Evolutionary conservation across 2,329 filamentous ascomycete species (phyloP), one percentile per base, ranked within the genome.

Genomic region (Ustulina deusta): DNA sequence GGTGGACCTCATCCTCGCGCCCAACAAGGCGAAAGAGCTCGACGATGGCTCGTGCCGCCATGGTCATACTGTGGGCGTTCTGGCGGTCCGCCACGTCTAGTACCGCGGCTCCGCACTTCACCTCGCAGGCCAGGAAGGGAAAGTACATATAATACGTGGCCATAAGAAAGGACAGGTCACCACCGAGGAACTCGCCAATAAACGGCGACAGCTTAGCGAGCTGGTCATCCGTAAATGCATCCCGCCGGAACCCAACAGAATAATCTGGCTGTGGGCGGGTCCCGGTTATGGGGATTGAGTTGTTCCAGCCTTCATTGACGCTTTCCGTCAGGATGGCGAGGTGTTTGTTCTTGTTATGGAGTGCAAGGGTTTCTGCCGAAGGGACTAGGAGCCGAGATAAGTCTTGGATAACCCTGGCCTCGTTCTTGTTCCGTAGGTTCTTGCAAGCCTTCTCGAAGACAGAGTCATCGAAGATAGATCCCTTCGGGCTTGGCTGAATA

Each of bases 91-190:
- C 79, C 11, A 80, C 61, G 57, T 81, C 74, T 6, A 83, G 80
- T 0, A 71, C 76, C 27, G 69, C 75, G 32, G 74, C 72, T 49
- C 81, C 78, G 66, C 79, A 83, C 73, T 85, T 84, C 1, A 85
- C 82, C 72, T 86, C 81, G 72, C 79, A 83, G 0, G 81, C 80
- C 0, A 86, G 75, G 69, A 85, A 86, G 2, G 83, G 83, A 69
- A 87, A 85, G 75, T 81, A 83, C 77, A 85, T 84, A 4, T 80
- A 74, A 60, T 78, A 81, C 11, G 81, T 86, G 9, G 72, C 80
- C 77, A 83, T 81, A 60, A 85, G 83, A 68, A 74, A 79, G 22
- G 79, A 85, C 57, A 72, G 72, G 62, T 81, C 76, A 13, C 75
- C 74, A 32, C 58, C 44, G 29, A 77, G 48, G 44, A 62, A 61